These are phyloP conservation scores for Colletotrichum gloeosporioides DNA, from an alignment of 2,329 filamentous ascomycete genomes.

Conservation along the genomic window DNA sequence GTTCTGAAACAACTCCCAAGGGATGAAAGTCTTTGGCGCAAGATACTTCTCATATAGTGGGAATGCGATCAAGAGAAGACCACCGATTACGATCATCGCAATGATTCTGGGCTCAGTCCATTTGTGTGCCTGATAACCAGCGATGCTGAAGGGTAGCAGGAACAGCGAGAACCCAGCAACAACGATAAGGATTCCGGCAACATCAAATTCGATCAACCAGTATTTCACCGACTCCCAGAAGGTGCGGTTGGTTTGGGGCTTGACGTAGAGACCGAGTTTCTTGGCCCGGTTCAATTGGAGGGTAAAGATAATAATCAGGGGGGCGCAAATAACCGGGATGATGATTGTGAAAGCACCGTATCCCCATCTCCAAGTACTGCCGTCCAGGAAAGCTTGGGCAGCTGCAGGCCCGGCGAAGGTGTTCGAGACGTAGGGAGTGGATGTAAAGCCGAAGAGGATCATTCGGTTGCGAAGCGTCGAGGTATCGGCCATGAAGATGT, in stretches of 20 bases:
- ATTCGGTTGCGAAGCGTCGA: constrained; percentile 35
- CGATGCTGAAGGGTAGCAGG: constrained; percentile 62
- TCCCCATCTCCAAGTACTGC: constrained; percentile 33
- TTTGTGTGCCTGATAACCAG: constrained; percentile 41
- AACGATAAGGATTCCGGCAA: constrained; percentile 55
- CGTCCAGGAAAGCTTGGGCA: constrained; percentile 28
- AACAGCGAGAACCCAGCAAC: constrained; percentile 55
- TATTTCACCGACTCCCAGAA: constrained; percentile 19
- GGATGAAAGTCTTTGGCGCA: constrained; percentile 53
- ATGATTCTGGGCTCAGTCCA: constrained; percentile 51
- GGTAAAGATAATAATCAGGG: constrained; percentile 14
- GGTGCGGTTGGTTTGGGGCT: constrained; percentile 14
- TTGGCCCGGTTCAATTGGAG: constrained; percentile 20
- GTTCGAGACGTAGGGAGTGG: constrained; percentile 41
- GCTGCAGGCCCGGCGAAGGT: constrained; percentile 33
- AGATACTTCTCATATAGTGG: constrained; percentile 47
- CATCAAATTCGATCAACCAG: constrained; percentile 27
- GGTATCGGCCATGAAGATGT: constrained; percentile 37
- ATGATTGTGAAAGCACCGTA: constrained; percentile 66
- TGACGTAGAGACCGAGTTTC: constrained; percentile 23
- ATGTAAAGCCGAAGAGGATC: constrained; percentile 35
- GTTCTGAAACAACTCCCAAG: constrained; percentile 40
- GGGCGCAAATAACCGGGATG: constrained; percentile 39
- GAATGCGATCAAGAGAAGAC: constrained; percentile 2
- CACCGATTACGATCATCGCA: constrained; percentile 37